Evolutionary conservation across 2,329 filamentous ascomycete genomes (phyloP).

Genomic region (Cadophora luteo-olivacea): DNA sequence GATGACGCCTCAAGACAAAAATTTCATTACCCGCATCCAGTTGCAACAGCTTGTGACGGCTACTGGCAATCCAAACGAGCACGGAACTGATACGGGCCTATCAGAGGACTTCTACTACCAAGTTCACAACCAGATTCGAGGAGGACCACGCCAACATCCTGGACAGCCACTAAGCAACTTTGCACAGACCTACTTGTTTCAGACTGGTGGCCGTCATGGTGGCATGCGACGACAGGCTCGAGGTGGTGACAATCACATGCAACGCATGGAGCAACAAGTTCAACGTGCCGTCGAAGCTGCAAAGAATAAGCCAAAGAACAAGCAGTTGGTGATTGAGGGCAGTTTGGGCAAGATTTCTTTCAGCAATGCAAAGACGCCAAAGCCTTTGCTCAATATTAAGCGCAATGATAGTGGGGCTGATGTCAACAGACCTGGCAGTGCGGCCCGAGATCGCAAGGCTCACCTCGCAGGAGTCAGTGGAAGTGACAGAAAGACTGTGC

Average conservation of each 20-base stretch:
- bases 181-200: constrained; percentile 95
- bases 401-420: constrained; percentile 74
- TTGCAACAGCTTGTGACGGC: constrained; percentile 94
- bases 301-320: constrained; percentile 97
- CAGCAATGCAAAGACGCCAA: constrained; percentile 97
- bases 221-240: constrained; percentile 76
- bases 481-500: constrained; percentile 80
- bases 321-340: constrained; percentile 94
- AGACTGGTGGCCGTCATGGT: constrained; percentile 85
- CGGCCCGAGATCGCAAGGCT: constrained; percentile 52
- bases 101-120: constrained; percentile 99
- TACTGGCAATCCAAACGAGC: constrained; percentile 84
- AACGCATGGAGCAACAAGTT: constrained; percentile 99
- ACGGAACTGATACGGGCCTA: constrained; percentile 79
- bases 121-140: constrained; percentile 92
- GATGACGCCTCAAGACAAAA: constrained; percentile 99
- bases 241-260: constrained; percentile 94
- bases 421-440: constrained; percentile 57
- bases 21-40: constrained; percentile 98
- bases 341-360: constrained; percentile 98
- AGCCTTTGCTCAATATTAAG: constrained; percentile 94
- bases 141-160: constrained; percentile 86
- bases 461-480: constrained; percentile 56
- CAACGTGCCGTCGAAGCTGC: constrained; percentile 96
- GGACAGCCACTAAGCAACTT: constrained; percentile 95